phyloP scores from a whole-genome alignment of 1,284 basidiomycete species.

The Papiliotrema terrestris region DNA sequence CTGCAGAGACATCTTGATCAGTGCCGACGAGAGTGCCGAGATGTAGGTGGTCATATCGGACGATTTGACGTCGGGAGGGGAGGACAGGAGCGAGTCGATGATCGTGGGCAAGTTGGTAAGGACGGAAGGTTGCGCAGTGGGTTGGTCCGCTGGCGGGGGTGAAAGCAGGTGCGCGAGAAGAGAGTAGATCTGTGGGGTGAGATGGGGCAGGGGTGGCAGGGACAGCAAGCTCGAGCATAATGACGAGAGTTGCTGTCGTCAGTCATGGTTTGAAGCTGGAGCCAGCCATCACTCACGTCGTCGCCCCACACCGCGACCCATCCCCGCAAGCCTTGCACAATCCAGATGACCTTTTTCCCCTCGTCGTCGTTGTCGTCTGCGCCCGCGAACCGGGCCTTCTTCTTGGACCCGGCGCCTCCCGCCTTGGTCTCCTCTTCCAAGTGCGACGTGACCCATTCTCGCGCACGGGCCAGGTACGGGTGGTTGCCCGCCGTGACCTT shows the following conservation, averaged over 20 bases:
- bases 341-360: slow-evolving; percentile 70
- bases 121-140: slow-evolving; percentile 31
- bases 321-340: slow-evolving; percentile 65
- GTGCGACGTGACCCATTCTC: slow-evolving; percentile 73
- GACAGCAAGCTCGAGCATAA: slow-evolving; percentile 68
- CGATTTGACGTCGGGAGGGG: slow-evolving; percentile 61
- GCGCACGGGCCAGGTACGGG: slow-evolving; percentile 70
- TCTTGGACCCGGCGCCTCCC: slow-evolving; percentile 57
- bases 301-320: slow-evolving; percentile 62
- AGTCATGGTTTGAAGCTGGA: no score
- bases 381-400: slow-evolving; percentile 56
- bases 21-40: slow-evolving; percentile 55
- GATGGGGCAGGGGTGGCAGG: slow-evolving; percentile 76
- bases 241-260: slow-evolving; percentile 61
- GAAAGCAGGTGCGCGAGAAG: slow-evolving; percentile 72
- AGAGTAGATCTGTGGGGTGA: slow-evolving; percentile 77
- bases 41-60: slow-evolving; percentile 53
- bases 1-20: slow-evolving; percentile 45
- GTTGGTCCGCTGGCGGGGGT: slow-evolving; percentile 42
- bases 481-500: slow-evolving; percentile 59
- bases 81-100: slow-evolving; percentile 67
- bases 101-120: slow-evolving; percentile 60
- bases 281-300: slow-evolving; percentile 60
- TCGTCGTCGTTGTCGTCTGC: slow-evolving; percentile 52
- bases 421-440: slow-evolving; percentile 63